Percentiles rank a stretch among this genome's conserved stretches.
These are phyloP conservation scores for Mycena sp. DNA, from an alignment of 1,284 basidiomycete species.

Conservation along the genomic window DNA sequence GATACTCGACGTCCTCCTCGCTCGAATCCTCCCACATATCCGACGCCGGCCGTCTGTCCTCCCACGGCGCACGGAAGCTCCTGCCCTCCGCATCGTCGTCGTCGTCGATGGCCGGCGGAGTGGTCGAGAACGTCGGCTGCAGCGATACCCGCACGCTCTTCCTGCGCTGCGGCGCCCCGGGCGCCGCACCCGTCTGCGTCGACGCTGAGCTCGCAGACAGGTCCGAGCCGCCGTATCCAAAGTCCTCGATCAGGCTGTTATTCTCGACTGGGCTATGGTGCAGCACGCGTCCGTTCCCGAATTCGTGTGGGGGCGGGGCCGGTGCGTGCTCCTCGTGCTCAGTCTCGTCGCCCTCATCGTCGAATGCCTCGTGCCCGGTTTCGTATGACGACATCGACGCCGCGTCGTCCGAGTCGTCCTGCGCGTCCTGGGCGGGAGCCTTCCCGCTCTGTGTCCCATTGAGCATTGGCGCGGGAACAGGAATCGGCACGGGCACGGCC, in stretches of 20 bases:
- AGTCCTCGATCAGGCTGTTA: constrained; percentile 22
- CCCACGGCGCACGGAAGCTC: constrained; percentile 36
- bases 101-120: constrained; percentile 71
- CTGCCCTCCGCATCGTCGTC: constrained; percentile 47
- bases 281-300: constrained; percentile 25
- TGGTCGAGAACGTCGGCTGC: constrained; percentile 74
- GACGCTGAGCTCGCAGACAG: constrained; percentile 26
- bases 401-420: constrained; percentile 44
- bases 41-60: constrained; percentile 32
- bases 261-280: constrained; percentile 24
- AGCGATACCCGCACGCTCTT: constrained; percentile 82
- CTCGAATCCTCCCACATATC: constrained; percentile 78
- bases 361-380: constrained; percentile 62
- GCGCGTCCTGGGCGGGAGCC: constrained; percentile 27
- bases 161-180: constrained; percentile 51
- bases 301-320: constrained; percentile 27
- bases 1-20: constrained; percentile 76
- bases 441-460: constrained; percentile 29
- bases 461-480: constrained; percentile 18
- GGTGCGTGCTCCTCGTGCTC: constrained; percentile 45
- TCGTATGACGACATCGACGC: constrained; percentile 68
- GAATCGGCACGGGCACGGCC: constrained; percentile 14
- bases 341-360: constrained; percentile 50
- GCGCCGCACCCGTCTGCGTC: constrained; percentile 15
- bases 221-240: constrained; percentile 25